Base-by-base conservation (phyloP, 2,329 filamentous ascomycete species). In the Mycosphaerella sp. region DNA sequence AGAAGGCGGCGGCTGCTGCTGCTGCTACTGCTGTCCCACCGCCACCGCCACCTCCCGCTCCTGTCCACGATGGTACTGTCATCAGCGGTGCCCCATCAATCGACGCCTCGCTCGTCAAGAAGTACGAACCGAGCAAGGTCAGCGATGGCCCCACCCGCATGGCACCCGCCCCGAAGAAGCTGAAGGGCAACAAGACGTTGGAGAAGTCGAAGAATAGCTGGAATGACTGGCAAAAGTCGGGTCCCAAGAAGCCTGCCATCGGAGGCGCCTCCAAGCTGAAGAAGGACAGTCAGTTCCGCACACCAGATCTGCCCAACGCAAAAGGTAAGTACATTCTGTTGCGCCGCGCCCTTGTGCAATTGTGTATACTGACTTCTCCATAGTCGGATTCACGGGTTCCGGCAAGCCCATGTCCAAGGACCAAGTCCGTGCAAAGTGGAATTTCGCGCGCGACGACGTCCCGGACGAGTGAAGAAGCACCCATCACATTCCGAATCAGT, bases 351-450 rank as follows among this genome's bases (percentile, higher is more conserved):
- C 36, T 31, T 41, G 29, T 47, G n/a, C 46, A 2, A 46, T 9
- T 2, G 17, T 17, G 17, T 17, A 21, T 46, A 17, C 46, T 55
- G 12, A n/a, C 53, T 45, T 70, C 62, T 32, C 46, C 4, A 38
- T 32, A 96, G 93, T 98, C 67, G 93, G 93, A 34, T 96, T 98
- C 68, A 95, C 89, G 7, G 93, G 93, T 58, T 96, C 91, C 51
- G 93, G 93, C 56, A 89, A 95, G 73, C 80, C 86, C 62, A 97
- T 97, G 93, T 87, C 90, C 64, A 96, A 95, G 72, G 93, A 96
- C 69, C 64, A 62, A 47, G 59, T 54, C 23, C 60, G 65, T 29
- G 56, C 59, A 31, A 66, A 64, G 42, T 69, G 64, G 62, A 60
- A 64, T 6, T 66, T 60, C 38, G 54, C 48, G 11, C 50, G 51